Base-by-base conservation (phyloP, 805 yeast species). In the Myxozyma melibiosi region DNA sequence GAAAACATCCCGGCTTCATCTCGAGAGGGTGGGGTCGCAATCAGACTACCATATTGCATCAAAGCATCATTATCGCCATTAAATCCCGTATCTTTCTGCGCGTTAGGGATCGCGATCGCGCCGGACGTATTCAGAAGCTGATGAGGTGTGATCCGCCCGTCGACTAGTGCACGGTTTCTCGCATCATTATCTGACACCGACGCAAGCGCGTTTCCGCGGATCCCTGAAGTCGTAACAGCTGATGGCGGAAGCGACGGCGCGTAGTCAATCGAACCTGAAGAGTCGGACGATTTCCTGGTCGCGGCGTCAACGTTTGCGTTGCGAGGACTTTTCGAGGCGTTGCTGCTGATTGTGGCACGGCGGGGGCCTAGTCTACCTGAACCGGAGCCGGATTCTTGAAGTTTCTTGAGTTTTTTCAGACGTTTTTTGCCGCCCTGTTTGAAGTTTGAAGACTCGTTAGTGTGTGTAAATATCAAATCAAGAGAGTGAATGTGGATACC, bases 381-480 rank as follows among this genome's bases (percentile, higher is more conserved):
- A n/a, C 33, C 11, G 11, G 33, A 30, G 9, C 33, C 33, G 33
- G 51, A 22, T 3, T 16, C 27, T 16, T 47, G 33, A 13, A 25
- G 11, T 18, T 47, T 47, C 43, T 39, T 56, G n/a, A 76, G 66
- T 52, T 72, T 72, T 58, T 79, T 78, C 53, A 83, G 78, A 39
- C 76, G 68, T 67, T 80, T 79, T 67, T 83, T 83, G 40, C 87
- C 86, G 9, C 66, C 67, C 72, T 66, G 43, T 18, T 18, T 24
- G 14, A 8, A 3, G 28, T 13, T 16, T 14, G 6, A 16, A 20
- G 16, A 27, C 39, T 38, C n/a, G 42, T 33, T 40, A n/a, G 9
- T 6, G 8, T 16, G n/a, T 7, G 25, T 40, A 11, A 50, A n/a
- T 33, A 14, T 16, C 16, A 14, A 18, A 13, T 11, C 24, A 13